Evolutionary conservation across 768 basidiomycete genomes (phyloP), one percentile per base, ranked within the genome.

Genomic region (Xerocomellus chrysenteron): DNA sequence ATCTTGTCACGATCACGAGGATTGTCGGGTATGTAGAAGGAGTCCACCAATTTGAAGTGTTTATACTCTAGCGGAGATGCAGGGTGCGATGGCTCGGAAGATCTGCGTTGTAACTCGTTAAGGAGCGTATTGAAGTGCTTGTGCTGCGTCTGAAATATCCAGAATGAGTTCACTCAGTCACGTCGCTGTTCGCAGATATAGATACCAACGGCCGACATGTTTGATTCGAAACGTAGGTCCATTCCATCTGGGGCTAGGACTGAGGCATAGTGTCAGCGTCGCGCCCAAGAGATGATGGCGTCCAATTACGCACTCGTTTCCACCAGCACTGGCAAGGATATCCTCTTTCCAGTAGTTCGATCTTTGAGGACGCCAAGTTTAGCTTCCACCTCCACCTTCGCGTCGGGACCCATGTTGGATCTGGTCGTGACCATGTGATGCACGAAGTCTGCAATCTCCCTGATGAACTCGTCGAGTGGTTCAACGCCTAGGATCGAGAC

Each of bases 391-490:
- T 96, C 94, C 26, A 96, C 81, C 37, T 73, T 69, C 17, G 68
- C 65, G 12, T 70, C 65, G 35, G 77, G 77, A 35, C 83, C 83
- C 50, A 81, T 67, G 60, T 83, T 79, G 19, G 83, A 81, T 24
- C 81, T 80, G 6, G 76, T 83, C 52, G 68, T 65, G 63, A 92
- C 83, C 76, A 80, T 85, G 65, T 87, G 85, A 72, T 85, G 85
- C 39, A 95, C 77, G 73, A 92, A 97, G 74, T 96, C 92, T 37
- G 92, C 94, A 54, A 97, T 81, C 68, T 93, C 90, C 68, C 85
- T 85, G 69, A 94, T 93, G 68, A 97, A 94, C 67, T 96, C 94
- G 71, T 97, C 94, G 32, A 92, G 76, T 2, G 94, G 94, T 68
- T 95, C 94, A 48, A 93, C 86, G 51, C 89, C 90, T 30, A 97